Percentiles rank a stretch among this genome's conserved stretches.
phyloP scores from a whole-genome alignment of 129 eudicot genomes.

The Flaveria bidentis region DNA sequence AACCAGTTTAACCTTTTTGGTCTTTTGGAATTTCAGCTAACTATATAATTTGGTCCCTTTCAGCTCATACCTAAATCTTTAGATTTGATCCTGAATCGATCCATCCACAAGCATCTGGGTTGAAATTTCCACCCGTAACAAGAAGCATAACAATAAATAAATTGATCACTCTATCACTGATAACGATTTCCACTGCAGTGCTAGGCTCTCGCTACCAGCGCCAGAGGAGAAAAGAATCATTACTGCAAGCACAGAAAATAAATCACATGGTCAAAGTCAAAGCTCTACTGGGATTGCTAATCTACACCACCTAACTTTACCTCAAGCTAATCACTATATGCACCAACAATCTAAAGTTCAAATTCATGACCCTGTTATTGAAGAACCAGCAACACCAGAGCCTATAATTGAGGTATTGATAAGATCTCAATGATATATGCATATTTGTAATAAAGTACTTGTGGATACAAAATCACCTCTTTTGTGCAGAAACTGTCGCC shows the following conservation, averaged over 20 bases:
- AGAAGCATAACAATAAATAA: slow-evolving; percentile 2
- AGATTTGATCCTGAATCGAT: background rate
- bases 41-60: background rate
- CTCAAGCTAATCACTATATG: slow-evolving; percentile 41
- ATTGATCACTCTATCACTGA: slow-evolving; percentile 21
- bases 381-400: slow-evolving; percentile 63
- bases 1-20: background rate
- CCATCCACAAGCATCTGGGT: background rate
- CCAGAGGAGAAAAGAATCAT: slow-evolving; percentile 79
- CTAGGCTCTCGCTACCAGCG: slow-evolving; percentile 94
- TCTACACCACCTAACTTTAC: slow-evolving; percentile 48
- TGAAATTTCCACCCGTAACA: background rate
- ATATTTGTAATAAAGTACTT: too few species aligned
- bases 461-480: background rate
- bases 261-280: slow-evolving; percentile 38
- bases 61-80: background rate
- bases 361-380: slow-evolving; percentile 58
- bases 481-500: background rate
- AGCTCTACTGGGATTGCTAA: slow-evolving; percentile 33
- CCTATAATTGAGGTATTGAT: slow-evolving; percentile 60
- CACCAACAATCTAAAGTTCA: slow-evolving; percentile 26
- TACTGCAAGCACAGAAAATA: slow-evolving; percentile 36
- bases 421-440: background rate
- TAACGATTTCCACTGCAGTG: slow-evolving; percentile 50
- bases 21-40: background rate